Evolutionary conservation across 1,284 basidiomycete species (phyloP).

Genomic region (Tilletia setariae): DNA sequence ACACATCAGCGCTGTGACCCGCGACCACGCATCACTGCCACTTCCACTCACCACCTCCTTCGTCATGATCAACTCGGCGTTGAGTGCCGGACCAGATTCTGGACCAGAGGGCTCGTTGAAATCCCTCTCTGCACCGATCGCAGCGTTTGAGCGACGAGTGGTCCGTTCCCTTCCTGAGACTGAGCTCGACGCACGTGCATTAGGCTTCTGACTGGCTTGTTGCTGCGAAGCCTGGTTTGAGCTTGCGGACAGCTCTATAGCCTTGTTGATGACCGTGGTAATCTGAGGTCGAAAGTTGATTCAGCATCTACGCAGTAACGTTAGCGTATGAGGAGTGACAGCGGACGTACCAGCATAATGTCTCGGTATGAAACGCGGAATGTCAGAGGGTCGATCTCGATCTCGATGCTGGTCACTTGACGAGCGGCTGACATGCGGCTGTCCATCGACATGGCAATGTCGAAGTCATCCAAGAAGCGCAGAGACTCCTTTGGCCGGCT

Average conservation of each 20-base stretch:
- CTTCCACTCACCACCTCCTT: conserved; percentile 33
- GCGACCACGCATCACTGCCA: background rate
- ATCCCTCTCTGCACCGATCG: conserved; percentile 16
- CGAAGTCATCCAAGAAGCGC: conserved; percentile 88
- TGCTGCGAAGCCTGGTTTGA: conserved; percentile 14
- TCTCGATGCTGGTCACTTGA: conserved; percentile 78
- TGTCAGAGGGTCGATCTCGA: conserved; percentile 73
- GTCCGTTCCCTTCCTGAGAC: conserved; percentile 28
- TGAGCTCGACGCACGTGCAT: conserved; percentile 37
- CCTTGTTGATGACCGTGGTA: conserved; percentile 81
- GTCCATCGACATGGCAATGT: conserved; percentile 82
- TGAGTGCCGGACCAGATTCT: conserved; percentile 19
- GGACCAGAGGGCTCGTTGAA: conserved; percentile 7
- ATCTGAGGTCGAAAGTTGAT: conserved; percentile 57
- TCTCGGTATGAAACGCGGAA: conserved; percentile 91
- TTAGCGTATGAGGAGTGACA: background rate
- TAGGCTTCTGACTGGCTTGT: conserved; percentile 13
- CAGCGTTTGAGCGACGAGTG: background rate
- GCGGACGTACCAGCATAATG: conserved; percentile 64
- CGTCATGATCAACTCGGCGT: conserved; percentile 47
- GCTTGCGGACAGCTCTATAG: conserved; percentile 64
- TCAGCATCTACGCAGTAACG: background rate
- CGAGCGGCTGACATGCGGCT: conserved; percentile 70
- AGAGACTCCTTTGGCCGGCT: conserved; percentile 76
- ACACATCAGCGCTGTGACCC: background rate